Conservation (phyloP, 495 filamentous ascomycete genomes). For the Aspergillus bertholletiae region DNA sequence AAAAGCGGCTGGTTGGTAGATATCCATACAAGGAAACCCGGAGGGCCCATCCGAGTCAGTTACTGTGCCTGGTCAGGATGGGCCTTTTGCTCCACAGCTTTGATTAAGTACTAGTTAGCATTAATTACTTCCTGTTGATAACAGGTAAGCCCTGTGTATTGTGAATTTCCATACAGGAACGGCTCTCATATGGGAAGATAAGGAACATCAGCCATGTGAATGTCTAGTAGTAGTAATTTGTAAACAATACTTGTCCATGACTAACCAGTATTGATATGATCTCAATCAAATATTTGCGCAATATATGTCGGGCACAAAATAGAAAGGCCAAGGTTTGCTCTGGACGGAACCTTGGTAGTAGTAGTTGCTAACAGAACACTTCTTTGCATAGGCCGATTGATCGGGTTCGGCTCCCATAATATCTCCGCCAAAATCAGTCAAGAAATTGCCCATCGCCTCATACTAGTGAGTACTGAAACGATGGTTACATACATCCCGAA, state of each 20-base stretch:
- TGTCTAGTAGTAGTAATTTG: too few species aligned
- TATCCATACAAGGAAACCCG: neutral
- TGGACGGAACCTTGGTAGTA: too few species aligned
- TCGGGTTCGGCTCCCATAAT: too few species aligned
- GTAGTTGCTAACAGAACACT: too few species aligned
- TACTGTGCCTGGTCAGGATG: neutral
- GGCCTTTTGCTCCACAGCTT: neutral
- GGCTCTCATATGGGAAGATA: neutral
- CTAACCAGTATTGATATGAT: too few species aligned
- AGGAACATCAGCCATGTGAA: neutral
- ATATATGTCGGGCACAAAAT: too few species aligned
- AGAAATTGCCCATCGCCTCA: neutral
- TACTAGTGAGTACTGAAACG: neutral
- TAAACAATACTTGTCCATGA: too few species aligned
- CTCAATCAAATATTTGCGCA: too few species aligned
- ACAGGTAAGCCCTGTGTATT: neutral
- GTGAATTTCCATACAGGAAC: neutral
- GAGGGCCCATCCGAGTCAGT: neutral
- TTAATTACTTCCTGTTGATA: neutral
- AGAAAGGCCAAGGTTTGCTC: too few species aligned
- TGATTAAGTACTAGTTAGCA: neutral
- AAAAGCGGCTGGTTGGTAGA: neutral
- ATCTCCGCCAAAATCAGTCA: too few species aligned
- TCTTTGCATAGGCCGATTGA: too few species aligned
- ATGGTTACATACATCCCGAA: neutral